Percentiles rank a stretch among this genome's conserved stretches.
Evolutionary conservation across 2,329 filamentous ascomycete genomes (phyloP).

Genomic region (Aspergillus brunneoviolaceus): DNA sequence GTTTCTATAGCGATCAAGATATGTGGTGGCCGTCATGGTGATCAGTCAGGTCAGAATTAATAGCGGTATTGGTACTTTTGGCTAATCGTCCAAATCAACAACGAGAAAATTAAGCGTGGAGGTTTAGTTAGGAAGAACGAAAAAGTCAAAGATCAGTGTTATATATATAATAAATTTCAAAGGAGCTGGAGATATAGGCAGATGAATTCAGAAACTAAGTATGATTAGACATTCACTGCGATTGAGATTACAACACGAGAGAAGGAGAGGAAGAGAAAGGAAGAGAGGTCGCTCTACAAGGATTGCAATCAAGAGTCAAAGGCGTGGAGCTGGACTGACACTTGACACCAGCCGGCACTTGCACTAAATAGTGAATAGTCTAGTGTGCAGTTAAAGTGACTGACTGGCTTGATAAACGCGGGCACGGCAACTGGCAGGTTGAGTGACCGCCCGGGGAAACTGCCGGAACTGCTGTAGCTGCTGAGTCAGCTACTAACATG

Average conservation of each 20-base stretch:
- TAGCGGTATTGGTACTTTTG: not conserved
- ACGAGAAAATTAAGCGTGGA: too few relatives aligned
- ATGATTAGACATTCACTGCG: not conserved
- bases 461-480: not conserved
- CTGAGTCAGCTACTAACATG: conserved; percentile 21
- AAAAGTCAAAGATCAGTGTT: not conserved
- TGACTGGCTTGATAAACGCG: not conserved
- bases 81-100: too few relatives aligned
- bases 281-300: not conserved
- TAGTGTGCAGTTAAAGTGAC: not conserved
- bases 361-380: not conserved
- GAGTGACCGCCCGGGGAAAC: conserved; percentile 2
- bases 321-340: not conserved
- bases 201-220: not conserved
- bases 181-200: not conserved
- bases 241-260: not conserved
- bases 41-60: conserved; percentile 12
- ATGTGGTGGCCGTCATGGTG: conserved; percentile 35
- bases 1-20: conserved; percentile 46
- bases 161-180: not conserved
- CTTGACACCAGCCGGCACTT: not conserved
- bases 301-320: not conserved
- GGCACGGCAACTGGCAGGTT: not conserved
- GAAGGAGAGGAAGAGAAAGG: conserved; percentile 1
- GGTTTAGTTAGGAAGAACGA: not conserved